These are phyloP conservation scores for Aspergillus sergii DNA, from an alignment of 2,329 filamentous ascomycete genomes.

Conservation along the genomic window DNA sequence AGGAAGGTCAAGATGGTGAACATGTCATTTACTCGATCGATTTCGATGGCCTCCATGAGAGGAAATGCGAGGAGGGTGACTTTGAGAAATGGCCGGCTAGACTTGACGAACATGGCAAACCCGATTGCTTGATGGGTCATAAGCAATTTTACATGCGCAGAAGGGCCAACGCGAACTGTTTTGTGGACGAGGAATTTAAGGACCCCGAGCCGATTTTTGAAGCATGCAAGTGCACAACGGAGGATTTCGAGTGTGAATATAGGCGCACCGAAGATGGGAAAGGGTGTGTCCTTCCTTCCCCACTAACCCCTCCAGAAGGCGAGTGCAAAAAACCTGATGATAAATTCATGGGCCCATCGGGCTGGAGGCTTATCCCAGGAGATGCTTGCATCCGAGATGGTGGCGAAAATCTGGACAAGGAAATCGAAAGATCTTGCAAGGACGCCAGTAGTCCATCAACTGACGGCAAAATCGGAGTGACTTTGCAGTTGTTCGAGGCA, in stretches of 20 bases:
- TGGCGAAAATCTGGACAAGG: conserved; percentile 68
- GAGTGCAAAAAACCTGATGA: conserved; percentile 72
- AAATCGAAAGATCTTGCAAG: conserved; percentile 75
- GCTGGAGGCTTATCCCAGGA: conserved; percentile 88
- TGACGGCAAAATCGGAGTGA: conserved; percentile 67
- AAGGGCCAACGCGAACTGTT: conserved; percentile 86
- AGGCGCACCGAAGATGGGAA: conserved; percentile 70
- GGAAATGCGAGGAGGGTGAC: conserved; percentile 69
- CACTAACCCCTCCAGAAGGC: conserved; percentile 68
- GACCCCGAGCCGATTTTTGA: conserved; percentile 71
- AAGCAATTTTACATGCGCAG: conserved; percentile 83
- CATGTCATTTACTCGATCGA: conserved; percentile 75
- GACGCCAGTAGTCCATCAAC: conserved; percentile 59
- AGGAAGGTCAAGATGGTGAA: conserved; percentile 52
- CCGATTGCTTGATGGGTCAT: conserved; percentile 93
- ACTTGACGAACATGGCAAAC: conserved; percentile 74
- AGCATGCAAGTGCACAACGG: conserved; percentile 76
- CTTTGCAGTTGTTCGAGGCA: conserved; percentile 64
- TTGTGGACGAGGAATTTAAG: conserved; percentile 82
- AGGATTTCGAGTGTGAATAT: conserved; percentile 95
- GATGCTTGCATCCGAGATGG: conserved; percentile 68
- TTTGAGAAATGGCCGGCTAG: conserved; percentile 90
- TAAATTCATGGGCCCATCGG: conserved; percentile 81
- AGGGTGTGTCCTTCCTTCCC: conserved; percentile 67
- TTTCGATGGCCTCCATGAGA: conserved; percentile 78